These are phyloP conservation scores for Logfia minima DNA, from an alignment of 129 eudicot genomes.

Conservation along the genomic window DNA sequence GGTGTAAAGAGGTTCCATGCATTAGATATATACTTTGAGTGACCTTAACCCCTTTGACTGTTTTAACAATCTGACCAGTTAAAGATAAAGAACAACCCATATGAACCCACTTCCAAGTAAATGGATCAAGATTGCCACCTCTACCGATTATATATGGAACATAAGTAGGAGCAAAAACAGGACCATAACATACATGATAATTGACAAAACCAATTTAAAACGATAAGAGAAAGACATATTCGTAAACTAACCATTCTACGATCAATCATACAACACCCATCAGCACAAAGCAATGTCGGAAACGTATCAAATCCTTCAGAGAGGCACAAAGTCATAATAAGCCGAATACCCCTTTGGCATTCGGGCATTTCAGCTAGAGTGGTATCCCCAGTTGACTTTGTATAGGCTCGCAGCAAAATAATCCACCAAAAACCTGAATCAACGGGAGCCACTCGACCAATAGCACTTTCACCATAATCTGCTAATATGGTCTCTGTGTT, in stretches of 20 bases:
- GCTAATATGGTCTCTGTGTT: conserved; percentile 77
- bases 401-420: conserved; percentile 82
- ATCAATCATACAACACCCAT: conserved; percentile 94
- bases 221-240: background rate
- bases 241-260: conserved; percentile 81
- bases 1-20: background rate
- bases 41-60: background rate
- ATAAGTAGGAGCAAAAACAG: background rate
- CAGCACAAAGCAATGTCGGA: conserved; percentile 94
- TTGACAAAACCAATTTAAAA: background rate
- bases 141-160: background rate
- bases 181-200: background rate
- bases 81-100: background rate
- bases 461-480: conserved; percentile 95
- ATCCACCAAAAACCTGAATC: conserved; percentile 99
- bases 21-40: background rate
- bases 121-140: background rate
- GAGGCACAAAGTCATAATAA: conserved; percentile 76
- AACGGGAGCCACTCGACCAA: conserved; percentile 97
- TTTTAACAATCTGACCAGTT: background rate
- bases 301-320: conserved; percentile 97
- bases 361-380: conserved; percentile 82
- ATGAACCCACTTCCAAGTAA: background rate
- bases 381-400: conserved; percentile 89
- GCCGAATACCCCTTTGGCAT: conserved; percentile 80